Conservation (phyloP, 495 filamentous ascomycete species). For the Immersiella caudata region DNA sequence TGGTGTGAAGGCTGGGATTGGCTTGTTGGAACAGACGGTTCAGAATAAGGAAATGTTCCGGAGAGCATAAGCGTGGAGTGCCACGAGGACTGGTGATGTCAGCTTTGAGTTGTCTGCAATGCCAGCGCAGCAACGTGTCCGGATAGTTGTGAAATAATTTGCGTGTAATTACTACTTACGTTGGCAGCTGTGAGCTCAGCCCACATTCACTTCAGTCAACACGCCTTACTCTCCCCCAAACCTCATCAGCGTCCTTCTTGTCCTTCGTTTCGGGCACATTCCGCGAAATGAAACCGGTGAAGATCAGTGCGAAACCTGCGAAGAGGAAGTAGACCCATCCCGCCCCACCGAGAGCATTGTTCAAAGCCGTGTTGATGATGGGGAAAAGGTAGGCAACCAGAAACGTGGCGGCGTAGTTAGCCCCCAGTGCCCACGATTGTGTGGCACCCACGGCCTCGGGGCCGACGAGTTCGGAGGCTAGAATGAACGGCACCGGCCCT, state of each 20-base stretch:
- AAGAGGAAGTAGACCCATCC: constrained; percentile 91
- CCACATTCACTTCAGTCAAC: constrained; percentile 43
- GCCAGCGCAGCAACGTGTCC: neutral
- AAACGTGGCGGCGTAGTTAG: constrained; percentile 91
- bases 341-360: constrained; percentile 59
- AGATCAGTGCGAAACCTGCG: constrained; percentile 67
- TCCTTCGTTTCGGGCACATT: constrained; percentile 84
- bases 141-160: neutral
- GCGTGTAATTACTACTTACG: neutral
- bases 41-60: constrained; percentile 43
- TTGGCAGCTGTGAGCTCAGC: constrained; percentile 3
- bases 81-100: neutral
- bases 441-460: constrained; percentile 86
- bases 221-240: constrained; percentile 74
- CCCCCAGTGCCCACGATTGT: constrained; percentile 80
- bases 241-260: constrained; percentile 78
- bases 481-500: constrained; percentile 91
- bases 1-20: constrained; percentile 78
- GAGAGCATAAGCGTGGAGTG: constrained; percentile 17
- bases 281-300: constrained; percentile 66
- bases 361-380: constrained; percentile 71
- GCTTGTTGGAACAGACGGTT: constrained; percentile 63
- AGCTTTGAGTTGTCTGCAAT: neutral
- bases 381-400: constrained; percentile 93
- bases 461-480: constrained; percentile 85